Evolutionary conservation across 345 rosid species (phyloP), one percentile per base, ranked within the genome.

Genomic region (Tarenaya hassleriana): DNA sequence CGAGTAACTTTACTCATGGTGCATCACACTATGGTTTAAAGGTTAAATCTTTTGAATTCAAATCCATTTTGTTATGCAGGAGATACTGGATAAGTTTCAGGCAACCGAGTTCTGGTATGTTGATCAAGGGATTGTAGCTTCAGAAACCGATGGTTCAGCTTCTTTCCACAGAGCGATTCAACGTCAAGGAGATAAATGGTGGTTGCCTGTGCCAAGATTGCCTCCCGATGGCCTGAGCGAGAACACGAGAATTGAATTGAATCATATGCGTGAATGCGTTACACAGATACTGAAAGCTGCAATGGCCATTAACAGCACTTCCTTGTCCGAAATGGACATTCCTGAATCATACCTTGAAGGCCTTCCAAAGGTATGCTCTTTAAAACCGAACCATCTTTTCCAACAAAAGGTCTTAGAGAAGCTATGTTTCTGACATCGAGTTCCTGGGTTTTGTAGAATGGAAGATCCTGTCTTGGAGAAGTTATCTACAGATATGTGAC

Each of bases 271-370:
- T 1, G 83, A 83, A 51, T 75, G 83, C 3, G 76, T 88, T 31
- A 77, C 68, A 56, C 98, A 92, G 52, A 88, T 88, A 34, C 95
- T 84, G 49, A 92, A 92, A 74, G 98, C 96, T 16, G 90, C 96
- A 24, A 84, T 84, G 90, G 84, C 96, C 2, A 92, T 92, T 54
- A 92, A 88, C 35, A 73, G 81, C 38, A 75, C 74, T 38, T 72
- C 85, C 66, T 86, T 92, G 0, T 58, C 75, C 0, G 97, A 85
- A 64, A 83, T 88, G 88, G 91, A 83, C 33, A 85, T 92, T 16
- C 98, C 97, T 4, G 88, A 78, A 8, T 50, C 95, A 1, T 92
- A 81, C 76, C 59, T 83, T 57, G 72, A 69, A 41, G 50, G 82
- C 51, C 97, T 92, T 65, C 97, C 98, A 3, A 88, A 81, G 94